phyloP scores from a whole-genome alignment of 1,284 basidiomycete genomes.

The Ceratobasidium sp. region DNA sequence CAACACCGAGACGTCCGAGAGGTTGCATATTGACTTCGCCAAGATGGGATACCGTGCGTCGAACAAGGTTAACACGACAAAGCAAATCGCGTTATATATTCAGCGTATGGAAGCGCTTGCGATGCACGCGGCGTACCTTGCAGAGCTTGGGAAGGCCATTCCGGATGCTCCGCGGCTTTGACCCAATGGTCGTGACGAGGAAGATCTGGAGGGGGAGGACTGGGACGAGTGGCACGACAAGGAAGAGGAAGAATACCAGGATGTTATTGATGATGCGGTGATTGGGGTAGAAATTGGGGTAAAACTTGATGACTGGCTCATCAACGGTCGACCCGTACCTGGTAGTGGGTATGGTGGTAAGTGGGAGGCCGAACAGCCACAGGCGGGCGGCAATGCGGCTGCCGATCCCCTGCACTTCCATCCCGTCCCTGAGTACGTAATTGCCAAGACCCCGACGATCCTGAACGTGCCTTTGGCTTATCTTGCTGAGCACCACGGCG shows the following conservation, averaged over 20 bases:
- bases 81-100: conserved; percentile 46
- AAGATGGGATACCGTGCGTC: conserved; percentile 44
- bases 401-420: neutral
- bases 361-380: too few relatives aligned
- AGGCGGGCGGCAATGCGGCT: too few relatives aligned
- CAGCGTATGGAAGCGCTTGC: conserved; percentile 40
- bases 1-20: conserved; percentile 48
- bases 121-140: conserved; percentile 21
- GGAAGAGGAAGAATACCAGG: too few relatives aligned
- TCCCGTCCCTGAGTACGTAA: conserved; percentile 5
- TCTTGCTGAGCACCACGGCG: neutral
- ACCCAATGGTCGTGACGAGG: neutral
- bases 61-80: conserved; percentile 36
- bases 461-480: neutral
- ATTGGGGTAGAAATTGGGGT: too few relatives aligned
- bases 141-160: neutral
- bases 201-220: neutral
- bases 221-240: neutral
- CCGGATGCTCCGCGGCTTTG: neutral
- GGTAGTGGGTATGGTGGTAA: too few relatives aligned
- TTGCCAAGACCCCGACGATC: neutral
- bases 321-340: too few relatives aligned
- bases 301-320: too few relatives aligned
- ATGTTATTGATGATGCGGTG: too few relatives aligned
- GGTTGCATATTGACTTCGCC: conserved; percentile 47